Evolutionary conservation across 495 filamentous ascomycete genomes (phyloP), one percentile per base, ranked within the genome.

Genomic region (Aspergillus incahuasiensis): DNA sequence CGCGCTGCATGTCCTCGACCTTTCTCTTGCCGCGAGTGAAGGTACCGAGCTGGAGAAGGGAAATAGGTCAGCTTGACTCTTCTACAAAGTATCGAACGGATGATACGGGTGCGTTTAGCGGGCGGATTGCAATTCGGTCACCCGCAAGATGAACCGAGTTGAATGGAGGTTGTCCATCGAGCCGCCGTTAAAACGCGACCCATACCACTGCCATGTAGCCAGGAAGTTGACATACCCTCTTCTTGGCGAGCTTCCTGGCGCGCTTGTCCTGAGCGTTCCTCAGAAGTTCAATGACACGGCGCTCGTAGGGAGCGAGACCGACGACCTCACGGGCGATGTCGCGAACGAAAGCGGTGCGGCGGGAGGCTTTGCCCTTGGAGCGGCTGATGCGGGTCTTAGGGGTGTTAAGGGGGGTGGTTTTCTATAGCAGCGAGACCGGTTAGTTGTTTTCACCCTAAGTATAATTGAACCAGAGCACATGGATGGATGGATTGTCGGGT

Each of bases 251-350:
- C 86, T 97, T 97, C 62, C 94, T 82, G 59, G 94, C 94, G 78
- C 94, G 90, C 88, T 98, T 98, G 78, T 98, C 94, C 81, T 96
- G 96, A 81, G 86, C 85, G 84, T 97, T 98, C 65, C 94, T 90
- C 74, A 98, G 86, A 63, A 98, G 82, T 85, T 98, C 94, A 74
- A 97, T 95, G 70, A 98, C 89, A 67, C 94, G 91, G 73, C 92
- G 91, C 82, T 98, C 94, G 71, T 97, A 97, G 66, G 91, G 92
- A 63, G 92, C 91, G 68, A 96, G 89, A 74, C 90, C 88, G 62
- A 74, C 65, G 59, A 97, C 94, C 79, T 97, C 94, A 82, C 91
- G 92, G 69, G 95, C 89, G 72, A 97, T 88, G 69, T 94, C 88
- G 63, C 89, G 81, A 59, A 96, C 92, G 78, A 97, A 97, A 58